Percentiles rank a stretch among this genome's conserved stretches.
phyloP scores from a whole-genome alignment of 129 eudicot species.

The Chrysanthemum lavandulifolium region DNA sequence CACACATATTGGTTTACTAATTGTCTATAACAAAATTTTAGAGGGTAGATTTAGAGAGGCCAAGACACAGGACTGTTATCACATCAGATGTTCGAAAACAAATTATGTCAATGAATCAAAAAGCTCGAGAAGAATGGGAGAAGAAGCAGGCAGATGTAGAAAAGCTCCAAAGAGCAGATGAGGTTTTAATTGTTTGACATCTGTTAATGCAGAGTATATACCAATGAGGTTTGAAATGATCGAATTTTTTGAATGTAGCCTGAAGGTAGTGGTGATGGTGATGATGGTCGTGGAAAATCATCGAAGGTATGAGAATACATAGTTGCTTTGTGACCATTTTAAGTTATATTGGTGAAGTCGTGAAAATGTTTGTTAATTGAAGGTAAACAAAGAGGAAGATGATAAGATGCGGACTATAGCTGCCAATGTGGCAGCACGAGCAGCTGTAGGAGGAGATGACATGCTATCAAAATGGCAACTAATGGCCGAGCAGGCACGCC shows the following conservation, averaged over 20 bases:
- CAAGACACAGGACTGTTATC: slow-evolving; percentile 63
- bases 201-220: background rate
- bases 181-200: slow-evolving; percentile 32
- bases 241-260: slow-evolving; percentile 12
- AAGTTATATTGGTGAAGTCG: background rate
- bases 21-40: slow-evolving; percentile 14
- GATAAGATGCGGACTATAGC: slow-evolving; percentile 83
- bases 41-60: slow-evolving; percentile 80
- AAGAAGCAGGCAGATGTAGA: slow-evolving; percentile 80
- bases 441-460: slow-evolving; percentile 93
- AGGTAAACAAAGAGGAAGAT: slow-evolving; percentile 85
- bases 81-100: slow-evolving; percentile 78
- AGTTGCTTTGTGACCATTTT: slow-evolving; percentile 10
- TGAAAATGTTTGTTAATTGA: background rate
- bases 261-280: slow-evolving; percentile 58
- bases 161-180: slow-evolving; percentile 53
- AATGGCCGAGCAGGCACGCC: slow-evolving; percentile 76
- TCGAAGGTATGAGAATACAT: slow-evolving; percentile 47
- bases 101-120: slow-evolving; percentile 61
- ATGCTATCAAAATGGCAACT: slow-evolving; percentile 84
- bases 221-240: background rate
- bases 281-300: slow-evolving; percentile 56
- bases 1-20: background rate
- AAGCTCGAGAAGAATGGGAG: slow-evolving; percentile 80
- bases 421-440: slow-evolving; percentile 96